Percentiles rank a stretch among this genome's conserved stretches.
These are phyloP conservation scores for Microbotryum saponariae DNA, from an alignment of 1,284 basidiomycete genomes.

Conservation along the genomic window DNA sequence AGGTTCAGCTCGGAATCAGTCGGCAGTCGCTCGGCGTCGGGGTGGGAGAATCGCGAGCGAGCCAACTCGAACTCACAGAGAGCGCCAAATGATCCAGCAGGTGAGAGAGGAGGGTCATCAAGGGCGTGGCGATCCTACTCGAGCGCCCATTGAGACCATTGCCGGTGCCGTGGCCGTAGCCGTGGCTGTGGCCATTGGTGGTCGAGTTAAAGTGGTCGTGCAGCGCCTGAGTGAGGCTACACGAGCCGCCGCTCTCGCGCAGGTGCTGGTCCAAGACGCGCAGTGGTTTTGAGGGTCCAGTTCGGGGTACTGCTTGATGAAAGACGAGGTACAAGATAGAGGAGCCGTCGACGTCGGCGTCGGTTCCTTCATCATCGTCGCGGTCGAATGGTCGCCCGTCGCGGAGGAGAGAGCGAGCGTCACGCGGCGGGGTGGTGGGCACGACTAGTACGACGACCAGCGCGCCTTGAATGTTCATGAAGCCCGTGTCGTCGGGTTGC, in stretches of 20 bases:
- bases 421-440: not conserved
- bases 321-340: not conserved
- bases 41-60: not conserved
- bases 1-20: not conserved
- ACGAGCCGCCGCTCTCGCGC: no score
- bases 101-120: conserved; percentile 1
- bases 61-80: not conserved
- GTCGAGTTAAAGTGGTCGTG: not conserved
- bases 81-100: not conserved
- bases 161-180: not conserved
- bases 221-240: no score
- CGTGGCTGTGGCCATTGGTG: not conserved
- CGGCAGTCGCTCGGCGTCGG: not conserved
- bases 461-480: not conserved
- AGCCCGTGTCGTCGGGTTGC: not conserved
- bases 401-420: not conserved
- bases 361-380: not conserved
- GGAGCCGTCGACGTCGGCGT: no score
- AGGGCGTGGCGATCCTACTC: not conserved
- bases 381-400: not conserved
- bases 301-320: conserved; percentile 2
- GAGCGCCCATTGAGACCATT: not conserved
- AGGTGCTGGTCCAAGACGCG: conserved; percentile 1
- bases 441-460: not conserved
- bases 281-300: conserved; percentile 1